Evolutionary conservation across 2,329 filamentous ascomycete species (phyloP), one percentile per base, ranked within the genome.

Genomic region (Diaporthe sp.): DNA sequence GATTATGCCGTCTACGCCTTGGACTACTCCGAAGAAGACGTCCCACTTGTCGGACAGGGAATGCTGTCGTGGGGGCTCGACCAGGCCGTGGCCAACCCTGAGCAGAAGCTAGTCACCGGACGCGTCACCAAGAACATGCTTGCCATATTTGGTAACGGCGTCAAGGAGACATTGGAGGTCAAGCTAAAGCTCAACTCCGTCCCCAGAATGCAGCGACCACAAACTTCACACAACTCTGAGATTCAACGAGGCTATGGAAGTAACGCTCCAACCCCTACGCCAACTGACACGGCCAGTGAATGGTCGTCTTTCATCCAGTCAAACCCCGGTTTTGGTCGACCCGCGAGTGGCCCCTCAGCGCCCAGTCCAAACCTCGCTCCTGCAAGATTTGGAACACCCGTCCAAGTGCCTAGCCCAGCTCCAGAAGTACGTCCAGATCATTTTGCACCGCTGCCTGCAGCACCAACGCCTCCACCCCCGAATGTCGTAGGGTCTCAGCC

Each of bases 1-100:
- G 96, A 99, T 85, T 99, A 97, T 85, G 97, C 95, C n/a, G 92
- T 99, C 74, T 99, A 99, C 85, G 95, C 96, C 42, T 95, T 95
- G 86, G 97, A 99, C 84, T 98, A 96, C 84, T 98, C 97, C 17
- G 97, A 99, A 85, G 94, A 94, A 78, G 96, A 98, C 82, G 95
- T 93, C 25, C 97, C 97, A 72, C 89, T 98, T 74, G 96, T 98
- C 34, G 97, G 97, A 31, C 96, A 99, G 84, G 97, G 97, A 72
- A 95, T 98, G 92, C 88, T 99, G 28, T 98, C 97, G 51, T 94
- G 94, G 90, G 92, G 93, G 31, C 88, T 98, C 61, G 91, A 82
- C 81, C 89, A 73, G 88, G 19, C 88, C 76, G 87, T 87, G 25
- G 86, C 88, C 37, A 88, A 88, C 68, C 88, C 91, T 74, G 89